phyloP scores from a whole-genome alignment of 345 rosid genomes.

The Anacardium occidentale region DNA sequence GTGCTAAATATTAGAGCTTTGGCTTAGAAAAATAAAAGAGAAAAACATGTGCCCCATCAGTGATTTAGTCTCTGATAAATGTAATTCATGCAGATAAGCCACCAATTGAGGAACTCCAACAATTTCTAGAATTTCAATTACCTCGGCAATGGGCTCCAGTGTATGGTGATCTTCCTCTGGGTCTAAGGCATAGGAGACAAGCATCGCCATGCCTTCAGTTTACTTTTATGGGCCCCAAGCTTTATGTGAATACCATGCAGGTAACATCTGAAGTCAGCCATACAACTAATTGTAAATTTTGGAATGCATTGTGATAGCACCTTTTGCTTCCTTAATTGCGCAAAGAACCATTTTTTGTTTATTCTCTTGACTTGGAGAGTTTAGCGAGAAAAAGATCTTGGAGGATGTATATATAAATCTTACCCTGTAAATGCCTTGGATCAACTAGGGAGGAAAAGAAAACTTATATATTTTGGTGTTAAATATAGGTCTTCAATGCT shows the following conservation, averaged over 20 bases:
- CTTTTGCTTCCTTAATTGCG: background rate
- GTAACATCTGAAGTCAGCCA: conserved; percentile 30
- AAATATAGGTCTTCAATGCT: background rate
- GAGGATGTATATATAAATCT: background rate
- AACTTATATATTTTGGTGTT: background rate
- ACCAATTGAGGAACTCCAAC: conserved; percentile 81
- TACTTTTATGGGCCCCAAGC: conserved; percentile 87
- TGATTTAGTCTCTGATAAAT: conserved; percentile 3
- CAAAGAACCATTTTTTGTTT: background rate
- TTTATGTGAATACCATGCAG: conserved; percentile 69
- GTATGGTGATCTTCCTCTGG: conserved; percentile 87
- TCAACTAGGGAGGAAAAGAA: background rate
- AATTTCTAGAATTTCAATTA: conserved; percentile 90
- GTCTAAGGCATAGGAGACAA: conserved; percentile 62
- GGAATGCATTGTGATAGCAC: conserved; percentile 1
- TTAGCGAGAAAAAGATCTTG: background rate
- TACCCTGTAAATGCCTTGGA: background rate
- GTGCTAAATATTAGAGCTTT: background rate
- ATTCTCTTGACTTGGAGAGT: background rate
- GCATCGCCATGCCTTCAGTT: conserved; percentile 77
- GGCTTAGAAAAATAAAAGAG: background rate
- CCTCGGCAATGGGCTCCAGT: conserved; percentile 98
- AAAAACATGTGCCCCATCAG: background rate
- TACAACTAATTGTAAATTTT: conserved; percentile 2
- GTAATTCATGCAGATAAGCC: conserved; percentile 76